phyloP scores from a whole-genome alignment of 2,329 filamentous ascomycete genomes.

The Calonectria multiphialidica region DNA sequence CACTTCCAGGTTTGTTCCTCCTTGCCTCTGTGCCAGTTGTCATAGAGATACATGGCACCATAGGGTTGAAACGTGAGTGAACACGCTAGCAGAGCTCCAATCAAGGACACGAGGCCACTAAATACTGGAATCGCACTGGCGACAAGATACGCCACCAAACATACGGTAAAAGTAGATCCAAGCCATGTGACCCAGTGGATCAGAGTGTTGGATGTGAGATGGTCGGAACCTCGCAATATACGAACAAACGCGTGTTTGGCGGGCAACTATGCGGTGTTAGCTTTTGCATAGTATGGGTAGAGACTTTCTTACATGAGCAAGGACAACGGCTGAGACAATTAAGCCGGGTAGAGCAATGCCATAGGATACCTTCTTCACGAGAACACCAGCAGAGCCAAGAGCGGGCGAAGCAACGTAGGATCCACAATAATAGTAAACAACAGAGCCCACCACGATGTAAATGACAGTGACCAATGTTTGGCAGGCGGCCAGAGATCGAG shows the following conservation, averaged over 20 bases:
- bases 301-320: slow-evolving; percentile 38
- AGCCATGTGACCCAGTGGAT: slow-evolving; percentile 46
- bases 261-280: background rate
- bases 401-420: slow-evolving; percentile 58
- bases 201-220: slow-evolving; percentile 40
- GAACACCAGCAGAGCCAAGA: slow-evolving; percentile 55
- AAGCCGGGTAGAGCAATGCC: slow-evolving; percentile 48
- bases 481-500: slow-evolving; percentile 38
- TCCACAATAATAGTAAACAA: slow-evolving; percentile 60
- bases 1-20: background rate
- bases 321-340: slow-evolving; percentile 34
- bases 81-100: slow-evolving; percentile 43
- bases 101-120: slow-evolving; percentile 37
- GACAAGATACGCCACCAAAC: slow-evolving; percentile 41
- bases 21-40: slow-evolving; percentile 49
- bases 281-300: background rate
- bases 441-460: slow-evolving; percentile 46
- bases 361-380: slow-evolving; percentile 58
- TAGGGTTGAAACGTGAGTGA: slow-evolving; percentile 42
- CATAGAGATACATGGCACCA: slow-evolving; percentile 58
- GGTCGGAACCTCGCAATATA: slow-evolving; percentile 40
- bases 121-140: slow-evolving; percentile 2
- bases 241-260: slow-evolving; percentile 45
- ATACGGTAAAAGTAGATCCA: slow-evolving; percentile 36
- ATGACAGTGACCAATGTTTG: slow-evolving; percentile 43